Conservation (phyloP, 1,139 yeast species). For the Yamadazyma aaseri region DNA sequence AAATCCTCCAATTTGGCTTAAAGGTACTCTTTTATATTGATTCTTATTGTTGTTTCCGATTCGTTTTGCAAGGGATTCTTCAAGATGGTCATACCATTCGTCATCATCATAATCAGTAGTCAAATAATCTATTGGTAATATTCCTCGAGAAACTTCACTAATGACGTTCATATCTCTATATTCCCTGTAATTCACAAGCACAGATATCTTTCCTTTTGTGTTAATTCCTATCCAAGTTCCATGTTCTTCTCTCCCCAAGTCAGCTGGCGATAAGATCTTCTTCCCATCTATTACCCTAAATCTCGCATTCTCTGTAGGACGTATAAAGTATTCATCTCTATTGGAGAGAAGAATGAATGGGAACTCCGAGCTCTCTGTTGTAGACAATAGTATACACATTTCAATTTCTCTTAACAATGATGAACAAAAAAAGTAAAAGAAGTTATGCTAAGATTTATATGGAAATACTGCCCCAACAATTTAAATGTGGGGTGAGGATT, state of each 20-base stretch:
- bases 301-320: slow-evolving; percentile 71
- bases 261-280: slow-evolving; percentile 65
- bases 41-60: slow-evolving; percentile 2
- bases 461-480: no score
- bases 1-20: slow-evolving; percentile 76
- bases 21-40: slow-evolving; percentile 18
- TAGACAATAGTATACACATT: slow-evolving; percentile 68
- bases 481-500: slow-evolving; percentile 7
- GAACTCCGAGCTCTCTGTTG: slow-evolving; percentile 61
- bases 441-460: no score
- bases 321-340: slow-evolving; percentile 75
- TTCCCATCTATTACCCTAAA: slow-evolving; percentile 37
- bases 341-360: slow-evolving; percentile 76
- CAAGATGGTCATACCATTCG: slow-evolving; percentile 43
- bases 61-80: slow-evolving; percentile 23
- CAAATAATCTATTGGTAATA: slow-evolving; percentile 61
- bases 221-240: slow-evolving; percentile 94
- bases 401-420: no score
- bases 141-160: slow-evolving; percentile 67
- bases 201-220: slow-evolving; percentile 62
- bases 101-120: slow-evolving; percentile 34
- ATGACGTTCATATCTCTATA: slow-evolving; percentile 21
- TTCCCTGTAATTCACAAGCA: slow-evolving; percentile 71
- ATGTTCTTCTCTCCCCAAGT: slow-evolving; percentile 67
- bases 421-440: no score